These are phyloP conservation scores for Lactarius pseudohatsudake DNA, from an alignment of 768 basidiomycete species.

Conservation along the genomic window DNA sequence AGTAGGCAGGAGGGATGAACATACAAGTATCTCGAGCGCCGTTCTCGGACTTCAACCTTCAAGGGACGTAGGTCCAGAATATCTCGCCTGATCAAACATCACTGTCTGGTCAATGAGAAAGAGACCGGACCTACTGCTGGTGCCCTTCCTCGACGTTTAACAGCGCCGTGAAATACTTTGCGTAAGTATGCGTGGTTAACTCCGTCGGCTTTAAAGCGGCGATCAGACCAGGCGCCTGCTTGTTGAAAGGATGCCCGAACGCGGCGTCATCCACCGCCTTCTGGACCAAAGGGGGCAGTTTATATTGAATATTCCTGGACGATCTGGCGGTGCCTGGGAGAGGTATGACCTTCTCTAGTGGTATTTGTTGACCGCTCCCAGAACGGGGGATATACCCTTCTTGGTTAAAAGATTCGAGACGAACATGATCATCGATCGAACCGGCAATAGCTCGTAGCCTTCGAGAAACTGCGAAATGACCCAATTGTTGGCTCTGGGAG, in stretches of 20 bases:
- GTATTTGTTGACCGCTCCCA: background rate
- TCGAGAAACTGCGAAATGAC: constrained; percentile 7
- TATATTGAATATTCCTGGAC: constrained; percentile 5
- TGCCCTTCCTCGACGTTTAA: constrained; percentile 36
- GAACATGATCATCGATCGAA: constrained; percentile 12
- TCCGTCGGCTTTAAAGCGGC: background rate
- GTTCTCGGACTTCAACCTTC: constrained; percentile 1
- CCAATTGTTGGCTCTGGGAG: background rate
- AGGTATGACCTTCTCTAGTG: background rate
- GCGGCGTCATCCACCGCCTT: background rate
- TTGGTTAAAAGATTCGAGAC: constrained; percentile 6
- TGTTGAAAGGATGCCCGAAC: background rate
- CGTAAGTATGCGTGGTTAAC: constrained; percentile 1
- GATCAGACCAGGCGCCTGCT: background rate
- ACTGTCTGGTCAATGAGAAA: constrained; percentile 25
- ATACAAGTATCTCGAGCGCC: background rate
- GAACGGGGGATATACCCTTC: background rate
- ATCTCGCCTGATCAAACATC: constrained; percentile 35
- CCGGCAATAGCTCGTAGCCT: constrained; percentile 10
- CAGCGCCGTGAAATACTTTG: constrained; percentile 11
- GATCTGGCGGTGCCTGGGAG: background rate
- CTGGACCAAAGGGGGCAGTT: constrained; percentile 2
- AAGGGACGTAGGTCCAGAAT: constrained; percentile 5
- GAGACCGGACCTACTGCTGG: constrained; percentile 47
- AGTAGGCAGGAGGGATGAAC: background rate